Conservation (phyloP, 2,329 filamentous ascomycete species). For the Trichoderma sp. region DNA sequence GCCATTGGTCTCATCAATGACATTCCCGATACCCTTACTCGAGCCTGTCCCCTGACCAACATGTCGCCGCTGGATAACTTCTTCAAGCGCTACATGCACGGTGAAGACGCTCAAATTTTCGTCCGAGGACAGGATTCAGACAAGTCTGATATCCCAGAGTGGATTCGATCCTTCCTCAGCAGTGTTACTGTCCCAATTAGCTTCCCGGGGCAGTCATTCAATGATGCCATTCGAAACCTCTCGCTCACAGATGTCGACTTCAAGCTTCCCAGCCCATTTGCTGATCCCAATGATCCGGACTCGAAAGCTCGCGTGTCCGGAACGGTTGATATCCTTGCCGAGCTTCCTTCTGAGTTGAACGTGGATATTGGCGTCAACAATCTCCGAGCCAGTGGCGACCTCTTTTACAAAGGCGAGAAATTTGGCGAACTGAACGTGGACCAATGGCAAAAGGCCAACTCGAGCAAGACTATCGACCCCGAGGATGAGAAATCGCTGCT, state of each 20-base stretch:
- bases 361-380: conserved; percentile 76
- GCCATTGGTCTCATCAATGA: conserved; percentile 71
- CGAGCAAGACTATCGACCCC: conserved; percentile 62
- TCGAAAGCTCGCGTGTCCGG: conserved; percentile 80
- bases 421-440: conserved; percentile 78
- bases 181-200: conserved; percentile 83
- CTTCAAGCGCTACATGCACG: conserved; percentile 78
- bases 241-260: conserved; percentile 85
- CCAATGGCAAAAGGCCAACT: conserved; percentile 84
- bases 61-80: conserved; percentile 84
- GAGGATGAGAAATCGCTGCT: conserved; percentile 62
- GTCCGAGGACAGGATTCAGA: conserved; percentile 75
- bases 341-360: conserved; percentile 82
- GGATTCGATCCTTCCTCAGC: conserved; percentile 78
- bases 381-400: conserved; percentile 75
- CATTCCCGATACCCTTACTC: conserved; percentile 72
- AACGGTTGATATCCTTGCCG: conserved; percentile 75
- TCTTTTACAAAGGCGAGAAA: conserved; percentile 75
- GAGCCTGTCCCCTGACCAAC: conserved; percentile 71
- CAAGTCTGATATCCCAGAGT: conserved; percentile 69
- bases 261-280: conserved; percentile 75
- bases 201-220: conserved; percentile 79
- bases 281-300: conserved; percentile 71
- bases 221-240: conserved; percentile 84
- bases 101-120: conserved; percentile 76